Conservation (phyloP, 305 asterid species). For the Fraxinus greggii region DNA sequence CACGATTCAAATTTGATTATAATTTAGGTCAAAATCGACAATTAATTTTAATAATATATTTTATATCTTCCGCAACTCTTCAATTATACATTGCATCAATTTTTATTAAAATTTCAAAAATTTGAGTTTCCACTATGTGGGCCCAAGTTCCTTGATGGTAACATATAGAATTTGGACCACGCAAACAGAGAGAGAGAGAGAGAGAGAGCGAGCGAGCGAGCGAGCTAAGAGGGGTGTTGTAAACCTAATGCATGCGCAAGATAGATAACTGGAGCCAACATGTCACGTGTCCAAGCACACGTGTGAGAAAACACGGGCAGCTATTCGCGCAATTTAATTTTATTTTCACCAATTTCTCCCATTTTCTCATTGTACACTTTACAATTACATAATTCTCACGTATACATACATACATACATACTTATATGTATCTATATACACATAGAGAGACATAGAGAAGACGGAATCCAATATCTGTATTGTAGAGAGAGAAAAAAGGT, state of each 20-base stretch:
- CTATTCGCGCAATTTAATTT: background rate
- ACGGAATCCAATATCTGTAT: slow-evolving; percentile 12
- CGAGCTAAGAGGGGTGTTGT: too few species aligned
- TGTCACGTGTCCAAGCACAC: background rate
- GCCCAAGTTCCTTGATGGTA: background rate
- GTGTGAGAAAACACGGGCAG: background rate
- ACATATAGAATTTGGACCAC: background rate
- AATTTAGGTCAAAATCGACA: background rate
- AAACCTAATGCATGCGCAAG: background rate
- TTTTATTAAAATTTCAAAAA: background rate
- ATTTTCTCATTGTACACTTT: background rate
- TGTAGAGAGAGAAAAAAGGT: background rate
- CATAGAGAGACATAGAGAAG: background rate
- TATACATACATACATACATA: background rate
- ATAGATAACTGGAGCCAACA: background rate
- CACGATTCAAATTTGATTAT: background rate
- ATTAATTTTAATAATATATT: background rate
- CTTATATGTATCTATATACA: background rate
- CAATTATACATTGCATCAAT: background rate
- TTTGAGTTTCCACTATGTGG: background rate
- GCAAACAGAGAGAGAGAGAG: background rate
- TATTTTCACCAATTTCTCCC: background rate
- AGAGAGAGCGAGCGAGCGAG: background rate
- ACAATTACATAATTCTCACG: background rate
- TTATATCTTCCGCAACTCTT: too few species aligned